Evolutionary conservation across 176 grass and related monocot genomes (phyloP), one percentile per base, ranked within the genome.

Genomic region (Olyra latifolia): DNA sequence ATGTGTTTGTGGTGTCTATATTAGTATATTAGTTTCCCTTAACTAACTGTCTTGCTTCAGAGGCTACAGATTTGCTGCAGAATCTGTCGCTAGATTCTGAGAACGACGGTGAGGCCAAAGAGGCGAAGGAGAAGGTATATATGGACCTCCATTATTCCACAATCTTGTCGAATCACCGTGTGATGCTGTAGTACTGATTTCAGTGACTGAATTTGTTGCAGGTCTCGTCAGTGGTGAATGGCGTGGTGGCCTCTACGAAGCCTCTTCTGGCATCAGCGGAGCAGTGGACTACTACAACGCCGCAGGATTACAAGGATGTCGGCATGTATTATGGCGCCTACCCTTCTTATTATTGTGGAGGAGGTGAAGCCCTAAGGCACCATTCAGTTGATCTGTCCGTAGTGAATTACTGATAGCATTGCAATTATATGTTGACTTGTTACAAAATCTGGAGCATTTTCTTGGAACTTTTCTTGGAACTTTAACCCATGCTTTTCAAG

Each of bases 331-430:
- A 88, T 27, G 78, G 74, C 40, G 82, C 77, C 28, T 95, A 95
- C 71, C 75, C 84, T 69, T 90, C 84, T 69, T 90, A 88, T n/a
- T 95, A 90, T 52, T 90, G 76, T 49, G 93, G 90, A 83, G 87
- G 89, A 83, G 87, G 89, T 95, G 62, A 83, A 23, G 15, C 71
- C 52, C 46, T 42, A 11, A 67, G 50, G 14, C 2, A 64, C 57
- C 19, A 28, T 67, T 69, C 24, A 71, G 13, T 41, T 80, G 41
- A 19, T 24, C 64, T 60, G 3, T 77, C 61, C 69, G 12, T 27
- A 16, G 12, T 25, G n/a, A 77, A 77, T 40, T 54, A 35, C 22
- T 10, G 17, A 39, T 75, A 27, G 29, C 20, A 50, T 38, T 28
- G 11, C 5, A 16, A 30, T 11, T 67, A 8, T 38, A 4, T 59